Evolutionary conservation across 1,284 basidiomycete species (phyloP).

Genomic region (Ceratobasidium papillatum): DNA sequence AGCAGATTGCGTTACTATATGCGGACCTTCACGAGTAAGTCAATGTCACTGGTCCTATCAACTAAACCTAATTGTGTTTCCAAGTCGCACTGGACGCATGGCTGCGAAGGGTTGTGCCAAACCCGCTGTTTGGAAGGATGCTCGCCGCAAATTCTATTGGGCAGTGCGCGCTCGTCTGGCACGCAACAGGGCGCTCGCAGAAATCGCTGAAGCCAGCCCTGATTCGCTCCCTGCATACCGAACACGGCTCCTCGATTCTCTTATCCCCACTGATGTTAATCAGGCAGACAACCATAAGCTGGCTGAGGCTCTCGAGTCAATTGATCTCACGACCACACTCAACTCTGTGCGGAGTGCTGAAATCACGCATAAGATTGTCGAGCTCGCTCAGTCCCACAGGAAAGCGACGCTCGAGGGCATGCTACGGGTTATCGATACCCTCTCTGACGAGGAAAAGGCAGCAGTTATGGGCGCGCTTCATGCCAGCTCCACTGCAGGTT

Average conservation of each 20-base stretch:
- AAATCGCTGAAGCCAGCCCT: slow-evolving; percentile 69
- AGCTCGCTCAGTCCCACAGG: slow-evolving; percentile 68
- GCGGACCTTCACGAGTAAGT: slow-evolving; percentile 95
- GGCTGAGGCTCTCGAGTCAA: slow-evolving; percentile 69
- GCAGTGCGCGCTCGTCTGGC: slow-evolving; percentile 83
- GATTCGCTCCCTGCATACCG: slow-evolving; percentile 69
- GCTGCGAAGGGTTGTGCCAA: slow-evolving; percentile 95
- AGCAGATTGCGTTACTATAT: slow-evolving; percentile 92
- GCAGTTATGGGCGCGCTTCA: slow-evolving; percentile 69
- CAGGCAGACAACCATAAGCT: slow-evolving; percentile 63
- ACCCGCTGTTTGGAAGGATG: slow-evolving; percentile 84
- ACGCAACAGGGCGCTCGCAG: slow-evolving; percentile 66
- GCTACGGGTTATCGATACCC: slow-evolving; percentile 69
- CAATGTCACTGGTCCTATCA: slow-evolving; percentile 40
- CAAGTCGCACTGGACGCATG: slow-evolving; percentile 93
- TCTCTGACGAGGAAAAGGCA: slow-evolving; percentile 76
- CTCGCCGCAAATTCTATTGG: slow-evolving; percentile 96
- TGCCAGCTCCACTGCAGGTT: slow-evolving; percentile 38
- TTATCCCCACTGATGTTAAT: slow-evolving; percentile 62
- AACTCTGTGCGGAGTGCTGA: slow-evolving; percentile 71
- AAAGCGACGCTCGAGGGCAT: slow-evolving; percentile 75
- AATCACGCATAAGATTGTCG: slow-evolving; percentile 67
- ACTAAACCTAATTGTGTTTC: slow-evolving; percentile 40
- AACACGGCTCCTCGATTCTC: slow-evolving; percentile 63
- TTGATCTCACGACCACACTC: slow-evolving; percentile 70